phyloP scores from a whole-genome alignment of 441 rosid genomes.

The Melastoma candidum region DNA sequence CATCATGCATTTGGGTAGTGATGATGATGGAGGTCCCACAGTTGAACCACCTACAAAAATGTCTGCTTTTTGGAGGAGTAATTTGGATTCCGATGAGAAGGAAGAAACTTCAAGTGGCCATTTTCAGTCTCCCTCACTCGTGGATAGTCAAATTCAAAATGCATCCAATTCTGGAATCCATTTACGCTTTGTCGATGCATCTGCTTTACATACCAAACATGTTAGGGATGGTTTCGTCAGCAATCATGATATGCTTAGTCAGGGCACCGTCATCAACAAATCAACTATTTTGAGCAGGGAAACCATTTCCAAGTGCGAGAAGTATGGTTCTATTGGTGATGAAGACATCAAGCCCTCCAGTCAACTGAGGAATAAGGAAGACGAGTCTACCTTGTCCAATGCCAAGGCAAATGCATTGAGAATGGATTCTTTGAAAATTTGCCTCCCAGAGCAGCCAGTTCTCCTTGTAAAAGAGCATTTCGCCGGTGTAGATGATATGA shows the following conservation, averaged over 20 bases:
- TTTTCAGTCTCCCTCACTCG: constrained; percentile 6
- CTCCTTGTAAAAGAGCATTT: constrained; percentile 29
- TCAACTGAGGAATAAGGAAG: constrained; percentile 15
- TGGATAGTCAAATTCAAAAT: too few species aligned
- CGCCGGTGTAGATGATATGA: constrained; percentile 13
- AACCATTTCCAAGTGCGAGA: too few species aligned
- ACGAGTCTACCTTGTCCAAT: constrained; percentile 10
- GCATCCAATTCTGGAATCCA: constrained; percentile 25
- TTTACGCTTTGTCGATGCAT: constrained; percentile 15
- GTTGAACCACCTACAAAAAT: constrained; percentile 17
- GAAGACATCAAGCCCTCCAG: background rate
- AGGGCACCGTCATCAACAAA: too few species aligned
- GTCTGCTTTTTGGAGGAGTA: constrained; percentile 40
- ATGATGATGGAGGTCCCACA: constrained; percentile 8
- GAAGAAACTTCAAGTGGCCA: constrained; percentile 20
- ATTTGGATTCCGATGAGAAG: constrained; percentile 28
- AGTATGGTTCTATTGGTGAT: background rate
- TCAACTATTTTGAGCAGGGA: too few species aligned
- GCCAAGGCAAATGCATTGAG: too few species aligned
- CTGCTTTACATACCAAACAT: too few species aligned
- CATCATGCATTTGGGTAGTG: constrained; percentile 13
- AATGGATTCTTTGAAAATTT: too few species aligned
- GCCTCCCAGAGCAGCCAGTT: constrained; percentile 9
- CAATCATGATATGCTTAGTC: too few species aligned
- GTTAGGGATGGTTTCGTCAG: too few species aligned